Evolutionary conservation across 345 rosid genomes (phyloP), one percentile per base, ranked within the genome.

Genomic region (Triadica sebifera): DNA sequence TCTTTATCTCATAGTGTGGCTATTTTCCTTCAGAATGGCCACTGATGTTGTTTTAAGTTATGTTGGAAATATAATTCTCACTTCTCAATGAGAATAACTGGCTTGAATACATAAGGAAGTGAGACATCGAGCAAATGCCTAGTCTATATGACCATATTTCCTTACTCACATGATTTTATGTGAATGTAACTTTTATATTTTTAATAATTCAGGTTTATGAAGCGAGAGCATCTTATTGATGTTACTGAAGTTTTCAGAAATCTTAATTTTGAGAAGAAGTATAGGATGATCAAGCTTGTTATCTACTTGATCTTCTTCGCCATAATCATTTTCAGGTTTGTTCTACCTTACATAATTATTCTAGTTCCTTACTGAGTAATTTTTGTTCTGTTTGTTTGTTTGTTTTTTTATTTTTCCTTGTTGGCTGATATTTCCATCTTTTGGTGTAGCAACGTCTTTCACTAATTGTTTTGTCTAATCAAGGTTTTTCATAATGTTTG

Each of bases 221-320:
- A 84, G 65, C 80, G 73, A 65, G 78, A 79, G 62, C 86, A 94
- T 86, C 93, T 94, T 67, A 69, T 94, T 59, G 97, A 94, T 80
- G 97, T 94, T 70, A 92, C 98, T 70, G 98, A 94, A 86, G 86
- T 92, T 53, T 94, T 94, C 81, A 86, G 97, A 82, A 81, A 75
- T 80, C 85, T 92, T 73, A 83, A 78, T 62, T 61, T 69, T 41
- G 95, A 90, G 80, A 94, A 92, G 83, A 92, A 85, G 78, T 68
- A 51, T 60, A 87, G 97, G 29, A 58, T 84, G 79, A 66, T 85
- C 76, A 94, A 92, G 82, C 92, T 92, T 64, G 93, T 88, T 38
- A 79, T 87, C 81, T 89, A 90, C 77, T 69, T 91, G 70, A 15
- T 82, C 81, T 88, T 89, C 85, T 90, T 91, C 77, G 70, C 84